Evolutionary conservation across 192 early-diverging fungal species (phyloP), one percentile per base, ranked within the genome.

Genomic region (Podila verticillata): DNA sequence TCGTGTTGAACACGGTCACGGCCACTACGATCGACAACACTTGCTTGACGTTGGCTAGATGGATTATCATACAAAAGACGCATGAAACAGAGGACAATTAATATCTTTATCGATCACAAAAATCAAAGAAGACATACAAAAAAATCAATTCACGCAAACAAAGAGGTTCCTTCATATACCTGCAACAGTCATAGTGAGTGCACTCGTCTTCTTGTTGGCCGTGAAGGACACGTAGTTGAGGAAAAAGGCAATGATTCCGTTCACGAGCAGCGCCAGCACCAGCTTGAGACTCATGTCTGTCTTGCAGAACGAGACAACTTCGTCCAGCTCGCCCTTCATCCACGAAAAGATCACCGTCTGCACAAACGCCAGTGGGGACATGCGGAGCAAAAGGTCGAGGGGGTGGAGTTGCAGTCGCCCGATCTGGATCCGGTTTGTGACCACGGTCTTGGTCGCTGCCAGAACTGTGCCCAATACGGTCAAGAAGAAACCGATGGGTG

Each of bases 141-240:
- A 19, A 57, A 19, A 22, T 26, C 2, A 63, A 56, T 1, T 29
- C 44, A 28, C 12, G 54, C 17, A 48, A 31, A 57, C 2, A 28
- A 1, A 20, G 9, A 57, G 48, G n/a, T n/a, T n/a, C 22, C 29
- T 29, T 32, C 39, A 47, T 65, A 26, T 79, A 68, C 87, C 89
- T 63, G 87, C 89, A 22, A 95, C 94, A 15, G 89, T 89, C 90
- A 95, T 95, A 15, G 92, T 93, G 32, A 97, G 85, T 5, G 96
- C 93, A 49, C 91, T 90, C 3, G 95, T 95, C 65, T 93, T 91
- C 67, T 92, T 93, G 84, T 93, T 97, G n/a, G 95, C 94, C 0
- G 90, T 92, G 60, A 97, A 96, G 51, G 90, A 92, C 29, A 92
- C 92, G n/a, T 92, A 84, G 79, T 97, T 97, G 12, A 97, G 81